Conservation (phyloP, 2,329 filamentous ascomycete genomes). For the Talaromyces sp. region DNA sequence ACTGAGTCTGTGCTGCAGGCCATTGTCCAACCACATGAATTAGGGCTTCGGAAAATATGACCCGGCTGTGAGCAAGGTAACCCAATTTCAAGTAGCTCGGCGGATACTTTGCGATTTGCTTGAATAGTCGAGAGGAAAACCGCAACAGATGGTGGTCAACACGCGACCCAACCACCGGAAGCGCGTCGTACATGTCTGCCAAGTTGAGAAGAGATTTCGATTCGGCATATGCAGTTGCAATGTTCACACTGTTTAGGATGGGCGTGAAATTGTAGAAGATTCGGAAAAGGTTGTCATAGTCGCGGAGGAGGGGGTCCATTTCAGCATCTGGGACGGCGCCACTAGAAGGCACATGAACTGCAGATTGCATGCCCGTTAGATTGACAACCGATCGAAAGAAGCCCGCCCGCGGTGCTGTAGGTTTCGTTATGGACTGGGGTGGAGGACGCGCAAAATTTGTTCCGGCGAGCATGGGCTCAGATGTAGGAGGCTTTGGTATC, state of each 20-base stretch:
- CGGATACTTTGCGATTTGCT: conserved; percentile 94
- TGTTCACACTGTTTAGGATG: conserved; percentile 75
- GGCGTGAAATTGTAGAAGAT: conserved; percentile 94
- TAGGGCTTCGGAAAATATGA: conserved; percentile 80
- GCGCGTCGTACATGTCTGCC: conserved; percentile 91
- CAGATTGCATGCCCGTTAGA: conserved; percentile 55
- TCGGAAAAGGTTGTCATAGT: conserved; percentile 94
- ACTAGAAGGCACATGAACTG: conserved; percentile 45
- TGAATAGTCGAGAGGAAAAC: conserved; percentile 87
- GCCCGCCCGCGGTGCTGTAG: conserved; percentile 55
- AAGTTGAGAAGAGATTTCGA: conserved; percentile 84
- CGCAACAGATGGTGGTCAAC: conserved; percentile 92
- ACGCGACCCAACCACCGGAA: conserved; percentile 78
- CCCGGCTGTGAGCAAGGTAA: conserved; percentile 75
- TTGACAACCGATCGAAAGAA: conserved; percentile 90
- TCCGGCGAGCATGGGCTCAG: conserved; percentile 51
- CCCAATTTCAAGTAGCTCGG: conserved; percentile 87
- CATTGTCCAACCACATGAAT: conserved; percentile 94
- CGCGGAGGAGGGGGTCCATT: conserved; percentile 69
- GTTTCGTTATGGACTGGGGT: conserved; percentile 58
- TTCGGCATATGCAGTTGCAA: conserved; percentile 87
- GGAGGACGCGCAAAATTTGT: conserved; percentile 40
- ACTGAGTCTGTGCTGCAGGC: conserved; percentile 73
- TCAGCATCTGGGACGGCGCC: conserved; percentile 52
- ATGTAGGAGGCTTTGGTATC: conserved; percentile 26